These are phyloP conservation scores for Ascochyta rabiei DNA, from an alignment of 2,329 filamentous ascomycete species.

Conservation along the genomic window DNA sequence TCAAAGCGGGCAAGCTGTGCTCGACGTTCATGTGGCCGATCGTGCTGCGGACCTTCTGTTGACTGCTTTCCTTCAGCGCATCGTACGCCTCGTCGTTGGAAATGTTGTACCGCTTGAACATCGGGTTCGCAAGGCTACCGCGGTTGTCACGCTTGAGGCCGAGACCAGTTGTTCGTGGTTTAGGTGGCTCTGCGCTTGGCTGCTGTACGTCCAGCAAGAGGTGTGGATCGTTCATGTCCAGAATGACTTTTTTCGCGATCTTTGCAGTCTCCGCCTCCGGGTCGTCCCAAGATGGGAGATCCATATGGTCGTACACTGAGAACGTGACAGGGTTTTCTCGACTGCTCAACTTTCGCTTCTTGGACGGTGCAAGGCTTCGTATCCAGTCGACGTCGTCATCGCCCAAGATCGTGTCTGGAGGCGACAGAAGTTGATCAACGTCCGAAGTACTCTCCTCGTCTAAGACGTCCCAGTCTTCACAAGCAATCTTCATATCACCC, in stretches of 20 bases:
- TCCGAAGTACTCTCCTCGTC: constrained; percentile 40
- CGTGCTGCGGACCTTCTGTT: constrained; percentile 92
- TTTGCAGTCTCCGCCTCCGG: constrained; percentile 75
- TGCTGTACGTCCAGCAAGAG: constrained; percentile 82
- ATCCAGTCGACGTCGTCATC: constrained; percentile 43
- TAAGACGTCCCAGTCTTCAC: constrained; percentile 80
- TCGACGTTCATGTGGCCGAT: constrained; percentile 92
- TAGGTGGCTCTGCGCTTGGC: constrained; percentile 66
- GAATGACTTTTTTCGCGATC: constrained; percentile 76
- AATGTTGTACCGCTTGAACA: constrained; percentile 87
- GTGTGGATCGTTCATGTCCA: constrained; percentile 88
- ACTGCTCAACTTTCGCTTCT: constrained; percentile 67
- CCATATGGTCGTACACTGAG: constrained; percentile 46
- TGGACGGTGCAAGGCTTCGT: constrained; percentile 54
- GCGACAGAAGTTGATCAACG: constrained; percentile 31
- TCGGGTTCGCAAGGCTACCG: constrained; percentile 72
- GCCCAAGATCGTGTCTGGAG: constrained; percentile 30
- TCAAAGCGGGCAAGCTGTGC: constrained; percentile 89
- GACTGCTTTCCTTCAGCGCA: constrained; percentile 92
- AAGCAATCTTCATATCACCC: constrained; percentile 82
- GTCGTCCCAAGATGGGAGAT: constrained; percentile 73
- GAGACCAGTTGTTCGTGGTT: constrained; percentile 54
- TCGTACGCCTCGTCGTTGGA: constrained; percentile 97
- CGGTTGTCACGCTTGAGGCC: constrained; percentile 71
- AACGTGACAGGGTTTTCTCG: constrained; percentile 33